Base-by-base conservation (phyloP, 371 early-diverging fungal species). In the Haplosporangium sp. region DNA sequence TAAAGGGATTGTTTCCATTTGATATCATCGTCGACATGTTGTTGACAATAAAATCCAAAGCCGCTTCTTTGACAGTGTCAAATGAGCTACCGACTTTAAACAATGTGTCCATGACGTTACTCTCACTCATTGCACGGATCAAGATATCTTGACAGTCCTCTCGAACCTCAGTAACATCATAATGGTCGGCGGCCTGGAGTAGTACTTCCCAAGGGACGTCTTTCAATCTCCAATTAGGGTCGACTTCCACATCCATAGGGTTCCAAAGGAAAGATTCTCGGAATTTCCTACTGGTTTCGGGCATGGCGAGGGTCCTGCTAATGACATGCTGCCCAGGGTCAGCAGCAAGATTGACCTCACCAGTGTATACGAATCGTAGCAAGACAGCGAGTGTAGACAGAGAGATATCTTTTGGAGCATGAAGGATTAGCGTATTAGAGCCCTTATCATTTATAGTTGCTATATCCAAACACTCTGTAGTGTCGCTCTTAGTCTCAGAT, bases 321-420 rank as follows among this genome's bases (percentile, higher is more conserved):
- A 60, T 17, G 39, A 53, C 72, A 40, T 40, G 58, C 13, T 56
- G 42, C 27, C 35, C 27, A 1, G 20, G n/a, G 19, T 71, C 71
- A 15, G 40, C 35, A 3, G 59, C 34, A 35, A 63, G 65, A 0
- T 57, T 27, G 44, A 73, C 38, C 6, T 58, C 63, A 0, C 63
- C 74, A 19, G 59, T 67, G 35, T 73, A 73, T 42, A 73, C 38
- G 37, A 44, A 73, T 5, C 56, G 42, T 10, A 73, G 57, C 0
- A 73, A 52, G n/a, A 57, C 63, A 1, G 48, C 58, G 27, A 73
- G 57, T 5, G 68, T 67, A 4, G 52, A 63, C 48, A 67, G 9
- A 0, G 59, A 27, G 42, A 63, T 52, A 27, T 4, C 13, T 10
- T 35, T 44, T 20, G 7, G 27, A 55, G 17, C n/a, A 15, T 50